Evolutionary conservation across 2,329 filamentous ascomycete species (phyloP).

Genomic region (Colletotrichum destructivum): DNA sequence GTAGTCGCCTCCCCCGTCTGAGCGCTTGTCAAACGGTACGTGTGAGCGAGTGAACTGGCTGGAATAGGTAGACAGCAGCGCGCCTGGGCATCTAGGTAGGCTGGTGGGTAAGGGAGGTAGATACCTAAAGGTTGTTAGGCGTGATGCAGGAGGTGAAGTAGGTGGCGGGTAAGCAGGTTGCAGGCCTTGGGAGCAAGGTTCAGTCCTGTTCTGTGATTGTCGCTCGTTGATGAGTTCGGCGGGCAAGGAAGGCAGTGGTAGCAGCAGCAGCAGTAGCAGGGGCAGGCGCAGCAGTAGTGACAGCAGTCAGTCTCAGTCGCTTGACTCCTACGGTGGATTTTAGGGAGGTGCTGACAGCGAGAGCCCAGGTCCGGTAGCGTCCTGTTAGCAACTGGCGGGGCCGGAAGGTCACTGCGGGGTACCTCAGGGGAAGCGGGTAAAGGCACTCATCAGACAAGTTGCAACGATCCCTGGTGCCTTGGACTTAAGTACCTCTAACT

Average conservation of each 20-base stretch:
- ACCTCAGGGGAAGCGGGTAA: slow-evolving; percentile 11
- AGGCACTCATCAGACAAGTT: not conserved
- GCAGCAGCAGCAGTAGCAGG: not conserved
- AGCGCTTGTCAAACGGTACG: slow-evolving; percentile 43
- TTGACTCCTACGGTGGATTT: not conserved
- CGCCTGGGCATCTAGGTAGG: no score
- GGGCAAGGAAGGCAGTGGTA: not conserved
- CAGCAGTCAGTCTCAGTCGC: not conserved
- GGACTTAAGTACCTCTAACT: not conserved
- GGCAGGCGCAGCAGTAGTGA: not conserved
- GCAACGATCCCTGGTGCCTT: not conserved
- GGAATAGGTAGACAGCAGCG: slow-evolving; percentile 29
- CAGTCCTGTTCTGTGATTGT: not conserved
- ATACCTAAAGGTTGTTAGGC: slow-evolving; percentile 22
- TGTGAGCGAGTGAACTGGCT: slow-evolving; percentile 35
- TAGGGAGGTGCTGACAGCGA: slow-evolving; percentile 15
- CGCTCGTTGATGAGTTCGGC: not conserved
- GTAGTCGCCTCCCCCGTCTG: slow-evolving; percentile 36
- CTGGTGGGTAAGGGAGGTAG: no score
- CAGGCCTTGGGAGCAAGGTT: slow-evolving; percentile 17
- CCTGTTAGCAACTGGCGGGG: slow-evolving; percentile 33
- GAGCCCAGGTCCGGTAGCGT: not conserved
- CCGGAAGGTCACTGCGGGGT: slow-evolving; percentile 29
- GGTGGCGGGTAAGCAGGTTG: slow-evolving; percentile 16
- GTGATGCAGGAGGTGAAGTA: slow-evolving; percentile 33